Percentiles rank a stretch among this genome's conserved stretches.
Conservation (phyloP, 345 rosid species). For the Ricinus communis region DNA sequence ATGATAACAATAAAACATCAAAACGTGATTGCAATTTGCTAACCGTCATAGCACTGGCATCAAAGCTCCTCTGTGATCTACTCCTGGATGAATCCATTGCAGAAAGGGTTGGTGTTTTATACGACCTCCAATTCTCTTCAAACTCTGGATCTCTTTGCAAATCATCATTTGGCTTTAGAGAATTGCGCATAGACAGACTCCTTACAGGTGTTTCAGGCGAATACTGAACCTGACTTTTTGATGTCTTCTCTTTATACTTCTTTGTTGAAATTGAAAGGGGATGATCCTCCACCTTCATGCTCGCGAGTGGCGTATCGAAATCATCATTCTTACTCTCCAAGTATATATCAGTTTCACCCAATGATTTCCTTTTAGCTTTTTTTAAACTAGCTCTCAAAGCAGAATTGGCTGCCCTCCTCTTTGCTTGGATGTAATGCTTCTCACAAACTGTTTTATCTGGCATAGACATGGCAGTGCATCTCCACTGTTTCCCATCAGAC, state of each 20-base stretch:
- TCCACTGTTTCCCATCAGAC: constrained; percentile 98
- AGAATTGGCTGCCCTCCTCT: constrained; percentile 92
- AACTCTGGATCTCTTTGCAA: constrained; percentile 49
- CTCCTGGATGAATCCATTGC: constrained; percentile 54
- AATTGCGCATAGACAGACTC: constrained; percentile 41
- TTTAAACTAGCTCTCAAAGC: constrained; percentile 79
- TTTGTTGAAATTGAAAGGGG: constrained; percentile 39
- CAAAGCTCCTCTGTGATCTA: constrained; percentile 66
- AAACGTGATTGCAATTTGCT: constrained; percentile 17
- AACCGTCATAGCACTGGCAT: constrained; percentile 48
- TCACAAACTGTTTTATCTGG: constrained; percentile 97
- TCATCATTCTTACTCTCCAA: constrained; percentile 77
- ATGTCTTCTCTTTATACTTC: constrained; percentile 49
- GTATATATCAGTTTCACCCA: constrained; percentile 56
- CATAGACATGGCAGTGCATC: constrained; percentile 98
- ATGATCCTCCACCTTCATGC: constrained; percentile 41
- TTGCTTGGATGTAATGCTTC: constrained; percentile 93
- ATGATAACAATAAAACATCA: not conserved
- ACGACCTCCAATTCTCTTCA: constrained; percentile 64
- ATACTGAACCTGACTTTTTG: constrained; percentile 41
- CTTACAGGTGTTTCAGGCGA: constrained; percentile 57
- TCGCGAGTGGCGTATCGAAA: constrained; percentile 47
- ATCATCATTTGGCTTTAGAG: constrained; percentile 51
- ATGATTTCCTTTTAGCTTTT: constrained; percentile 66
- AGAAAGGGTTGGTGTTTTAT: constrained; percentile 52